A percentile compares a stretch with the other conserved stretches of the same genome.
Conservation (phyloP, 768 basidiomycete species). For the Suillus spraguei region DNA sequence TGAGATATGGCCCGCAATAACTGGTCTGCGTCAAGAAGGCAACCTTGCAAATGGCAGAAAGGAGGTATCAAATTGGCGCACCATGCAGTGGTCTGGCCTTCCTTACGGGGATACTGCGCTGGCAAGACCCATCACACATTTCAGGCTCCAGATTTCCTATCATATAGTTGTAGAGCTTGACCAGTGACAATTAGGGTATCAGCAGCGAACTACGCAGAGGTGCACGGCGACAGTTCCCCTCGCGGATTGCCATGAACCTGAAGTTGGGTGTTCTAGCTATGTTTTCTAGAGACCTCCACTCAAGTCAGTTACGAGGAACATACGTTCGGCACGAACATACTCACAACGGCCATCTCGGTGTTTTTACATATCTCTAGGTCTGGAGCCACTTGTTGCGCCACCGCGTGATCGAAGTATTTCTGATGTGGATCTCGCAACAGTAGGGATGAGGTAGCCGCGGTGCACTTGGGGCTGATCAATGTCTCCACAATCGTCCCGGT, state of each 20-base stretch:
- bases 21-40: conserved; percentile 86
- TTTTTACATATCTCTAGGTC: not conserved
- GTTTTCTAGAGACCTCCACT: not conserved
- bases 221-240: not conserved
- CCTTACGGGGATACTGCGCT: conserved; percentile 68
- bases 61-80: not conserved
- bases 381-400: not conserved
- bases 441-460: not conserved
- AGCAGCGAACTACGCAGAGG: not conserved
- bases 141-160: conserved; percentile 38
- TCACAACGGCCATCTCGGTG: not conserved
- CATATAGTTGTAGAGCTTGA: conserved; percentile 36
- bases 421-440: not conserved
- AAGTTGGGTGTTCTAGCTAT: not conserved
- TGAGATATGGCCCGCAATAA: conserved; percentile 69
- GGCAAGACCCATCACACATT: conserved; percentile 49
- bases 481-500: not conserved
- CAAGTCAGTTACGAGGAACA: not conserved
- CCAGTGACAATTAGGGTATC: not conserved
- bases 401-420: not conserved
- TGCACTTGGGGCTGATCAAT: not conserved
- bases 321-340: not conserved
- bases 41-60: conserved; percentile 65
- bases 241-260: not conserved
- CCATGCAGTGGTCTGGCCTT: conserved; percentile 44